Conservation (phyloP, 106 monocot genomes). For the Hemerocallis citrina region DNA sequence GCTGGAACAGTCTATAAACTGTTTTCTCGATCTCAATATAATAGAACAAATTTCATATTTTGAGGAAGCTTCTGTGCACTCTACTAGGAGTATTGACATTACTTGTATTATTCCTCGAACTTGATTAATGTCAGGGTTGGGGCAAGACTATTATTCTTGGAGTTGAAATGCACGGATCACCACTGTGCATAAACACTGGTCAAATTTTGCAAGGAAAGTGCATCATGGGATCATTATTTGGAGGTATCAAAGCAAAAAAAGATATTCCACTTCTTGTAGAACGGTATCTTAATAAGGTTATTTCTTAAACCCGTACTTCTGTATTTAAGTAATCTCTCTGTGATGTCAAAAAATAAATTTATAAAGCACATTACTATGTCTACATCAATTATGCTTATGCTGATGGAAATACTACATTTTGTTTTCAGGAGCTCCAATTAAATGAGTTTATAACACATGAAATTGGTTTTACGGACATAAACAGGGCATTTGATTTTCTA, state of each 20-base stretch:
- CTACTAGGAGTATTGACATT: too few relatives aligned
- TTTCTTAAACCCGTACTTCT: neutral
- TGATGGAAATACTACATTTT: neutral
- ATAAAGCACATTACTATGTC: too few relatives aligned
- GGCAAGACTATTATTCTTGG: constrained; percentile 84
- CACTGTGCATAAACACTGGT: constrained; percentile 23
- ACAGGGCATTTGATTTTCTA: constrained; percentile 74
- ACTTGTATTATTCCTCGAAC: neutral
- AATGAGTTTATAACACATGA: constrained; percentile 72
- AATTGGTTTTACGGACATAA: constrained; percentile 58
- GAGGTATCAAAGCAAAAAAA: constrained; percentile 70
- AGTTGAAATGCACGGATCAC: constrained; percentile 59
- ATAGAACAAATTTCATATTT: neutral
- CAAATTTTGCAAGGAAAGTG: constrained; percentile 45
- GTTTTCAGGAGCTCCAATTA: constrained; percentile 43
- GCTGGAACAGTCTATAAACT: too few relatives aligned
- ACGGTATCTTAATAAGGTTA: constrained; percentile 63
- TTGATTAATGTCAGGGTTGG: constrained; percentile 33
- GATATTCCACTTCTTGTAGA: constrained; percentile 61
- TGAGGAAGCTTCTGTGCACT: too few relatives aligned
- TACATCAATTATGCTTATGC: too few relatives aligned
- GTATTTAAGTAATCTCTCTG: too few relatives aligned
- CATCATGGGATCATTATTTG: constrained; percentile 55
- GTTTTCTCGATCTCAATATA: neutral
- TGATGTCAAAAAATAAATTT: too few relatives aligned